Evolutionary conservation across 306 rosid species (phyloP), one percentile per base, ranked within the genome.

Genomic region (Castanospermum australe): DNA sequence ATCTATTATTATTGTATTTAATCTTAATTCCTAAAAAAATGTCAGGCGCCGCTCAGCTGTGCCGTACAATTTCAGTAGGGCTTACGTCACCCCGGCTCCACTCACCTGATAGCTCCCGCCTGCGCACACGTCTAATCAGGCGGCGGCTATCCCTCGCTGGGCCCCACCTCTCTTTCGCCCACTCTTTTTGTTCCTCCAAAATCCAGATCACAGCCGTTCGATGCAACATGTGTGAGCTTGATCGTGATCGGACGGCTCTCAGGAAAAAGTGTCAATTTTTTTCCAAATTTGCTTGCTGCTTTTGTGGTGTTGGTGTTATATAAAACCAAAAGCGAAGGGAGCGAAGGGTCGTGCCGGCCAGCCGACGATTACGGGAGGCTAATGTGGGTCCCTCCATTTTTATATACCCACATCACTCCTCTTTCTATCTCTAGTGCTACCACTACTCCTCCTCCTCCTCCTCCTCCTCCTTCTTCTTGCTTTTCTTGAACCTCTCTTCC

Each of bases 301-400:
- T 18, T 12, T 30, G 1, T 6, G n/a, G 3, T 68, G 4, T 51
- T 2, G 36, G n/a, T 59, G 25, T 80, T 71, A 87, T 9, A 71
- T 21, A 59, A 62, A 69, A 22, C 5, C 22, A 67, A 50, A 65
- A 22, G 13, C 2, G 45, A 42, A 65, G 0, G 17, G 18, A 68
- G 50, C 0, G 11, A 3, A 2, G 42, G 36, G 77, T 73, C 75
- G 82, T 85, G 89, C 89, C 93, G 93, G 87, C 89, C 83, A 87
- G 84, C 99, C 96, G 98, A 82, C 88, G 96, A 90, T 92, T 86
- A 87, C 94, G 97, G 97, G 92, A 83, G 97, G 62, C 84, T 77
- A 72, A 28, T 0, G 95, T 90, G 95, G 97, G 97, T 73, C 93
- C 98, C 90, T 0, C 47, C 65, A 51, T 61, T 50, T 45, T 50